A percentile compares a stretch with the other conserved stretches of the same genome.
phyloP scores from a whole-genome alignment of 2,329 filamentous ascomycete genomes.

The Penicillium sclerotiorum region DNA sequence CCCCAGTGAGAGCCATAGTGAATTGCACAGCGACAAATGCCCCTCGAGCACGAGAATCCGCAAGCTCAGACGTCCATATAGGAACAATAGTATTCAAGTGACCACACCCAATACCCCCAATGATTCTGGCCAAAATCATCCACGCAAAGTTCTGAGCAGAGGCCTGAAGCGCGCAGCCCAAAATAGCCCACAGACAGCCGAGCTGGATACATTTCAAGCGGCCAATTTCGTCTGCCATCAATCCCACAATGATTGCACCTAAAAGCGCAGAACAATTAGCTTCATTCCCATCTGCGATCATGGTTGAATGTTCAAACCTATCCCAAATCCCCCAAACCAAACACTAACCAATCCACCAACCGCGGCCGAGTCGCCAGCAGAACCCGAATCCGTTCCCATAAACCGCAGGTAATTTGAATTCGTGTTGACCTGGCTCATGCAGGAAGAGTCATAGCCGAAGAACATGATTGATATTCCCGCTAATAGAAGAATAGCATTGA shows the following conservation, averaged over 20 bases:
- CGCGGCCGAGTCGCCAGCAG: not conserved
- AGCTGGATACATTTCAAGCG: not conserved
- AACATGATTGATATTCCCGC: not conserved
- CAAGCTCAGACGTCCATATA: not conserved
- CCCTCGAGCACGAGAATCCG: not conserved
- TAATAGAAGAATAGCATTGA: not conserved
- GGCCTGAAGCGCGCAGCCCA: not conserved
- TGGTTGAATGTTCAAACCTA: no score
- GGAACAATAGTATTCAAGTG: constrained; percentile 3
- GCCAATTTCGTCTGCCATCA: not conserved
- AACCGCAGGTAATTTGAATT: not conserved
- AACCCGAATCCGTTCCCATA: not conserved
- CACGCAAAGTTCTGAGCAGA: not conserved
- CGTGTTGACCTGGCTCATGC: constrained; percentile 1
- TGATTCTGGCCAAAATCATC: not conserved
- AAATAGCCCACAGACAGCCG: not conserved
- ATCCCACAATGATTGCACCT: not conserved
- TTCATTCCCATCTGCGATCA: not conserved
- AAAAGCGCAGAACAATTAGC: not conserved
- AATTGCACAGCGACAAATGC: constrained; percentile 1
- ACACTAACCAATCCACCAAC: not conserved
- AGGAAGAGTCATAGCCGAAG: constrained; percentile 1
- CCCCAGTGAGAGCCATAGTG: not conserved
- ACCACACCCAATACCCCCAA: not conserved
- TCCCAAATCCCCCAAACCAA: constrained; percentile 1